phyloP scores from a whole-genome alignment of 805 yeast species.

The Lachancea sp. region DNA sequence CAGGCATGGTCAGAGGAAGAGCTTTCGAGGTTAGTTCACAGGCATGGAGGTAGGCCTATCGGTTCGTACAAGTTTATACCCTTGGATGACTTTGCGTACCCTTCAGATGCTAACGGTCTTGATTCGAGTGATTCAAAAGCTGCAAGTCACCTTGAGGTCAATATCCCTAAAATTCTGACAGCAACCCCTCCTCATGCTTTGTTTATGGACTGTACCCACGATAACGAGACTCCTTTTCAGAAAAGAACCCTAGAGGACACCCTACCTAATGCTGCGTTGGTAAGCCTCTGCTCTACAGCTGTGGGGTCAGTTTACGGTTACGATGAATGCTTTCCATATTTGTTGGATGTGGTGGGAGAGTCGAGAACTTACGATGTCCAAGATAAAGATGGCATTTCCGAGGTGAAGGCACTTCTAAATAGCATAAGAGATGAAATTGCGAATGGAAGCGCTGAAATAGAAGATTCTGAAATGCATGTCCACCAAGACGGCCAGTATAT shows the following conservation, averaged over 20 bases:
- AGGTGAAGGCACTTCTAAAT: slow-evolving; percentile 57
- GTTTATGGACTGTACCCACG: slow-evolving; percentile 97
- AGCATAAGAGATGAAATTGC: slow-evolving; percentile 53
- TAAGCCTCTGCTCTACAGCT: slow-evolving; percentile 87
- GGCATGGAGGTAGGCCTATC: slow-evolving; percentile 92
- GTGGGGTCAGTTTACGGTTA: slow-evolving; percentile 92
- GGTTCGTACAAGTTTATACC: slow-evolving; percentile 85
- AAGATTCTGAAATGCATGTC: slow-evolving; percentile 84
- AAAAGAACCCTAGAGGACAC: slow-evolving; percentile 93
- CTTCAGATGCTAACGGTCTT: slow-evolving; percentile 37
- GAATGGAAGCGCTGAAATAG: slow-evolving; percentile 37
- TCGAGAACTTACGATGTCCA: slow-evolving; percentile 49
- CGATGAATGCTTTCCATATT: slow-evolving; percentile 83
- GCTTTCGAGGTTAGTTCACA: slow-evolving; percentile 76
- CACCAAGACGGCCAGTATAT: slow-evolving; percentile 92
- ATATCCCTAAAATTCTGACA: slow-evolving; percentile 58
- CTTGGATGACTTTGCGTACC: slow-evolving; percentile 64
- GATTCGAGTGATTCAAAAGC: slow-evolving; percentile 15
- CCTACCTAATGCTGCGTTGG: slow-evolving; percentile 89
- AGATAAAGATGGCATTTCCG: slow-evolving; percentile 58
- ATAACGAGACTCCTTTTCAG: slow-evolving; percentile 82
- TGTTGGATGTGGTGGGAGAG: slow-evolving; percentile 78
- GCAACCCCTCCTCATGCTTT: slow-evolving; percentile 84
- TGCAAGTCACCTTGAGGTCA: slow-evolving; percentile 49
- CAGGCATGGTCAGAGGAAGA: slow-evolving; percentile 89